These are phyloP conservation scores for Areca catechu DNA, from an alignment of 176 grass and related monocot species.

Conservation along the genomic window DNA sequence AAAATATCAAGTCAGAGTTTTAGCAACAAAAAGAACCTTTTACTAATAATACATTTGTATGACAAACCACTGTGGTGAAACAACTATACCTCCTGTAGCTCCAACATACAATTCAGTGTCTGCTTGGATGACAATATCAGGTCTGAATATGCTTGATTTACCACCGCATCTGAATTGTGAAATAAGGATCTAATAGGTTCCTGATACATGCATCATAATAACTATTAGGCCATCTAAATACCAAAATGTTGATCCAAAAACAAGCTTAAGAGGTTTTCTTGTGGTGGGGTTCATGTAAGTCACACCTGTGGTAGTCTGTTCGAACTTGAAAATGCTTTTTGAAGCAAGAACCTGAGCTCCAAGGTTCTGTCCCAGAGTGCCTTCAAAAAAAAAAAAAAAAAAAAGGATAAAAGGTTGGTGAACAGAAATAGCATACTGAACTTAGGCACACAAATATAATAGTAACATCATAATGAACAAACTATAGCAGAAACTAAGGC, in stretches of 20 bases:
- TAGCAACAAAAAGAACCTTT: too few species aligned
- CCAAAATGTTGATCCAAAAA: too few species aligned
- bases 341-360: slow-evolving; percentile 77
- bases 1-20: neutral
- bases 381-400: slow-evolving; percentile 30
- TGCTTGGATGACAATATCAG: slow-evolving; percentile 51
- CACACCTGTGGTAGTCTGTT: slow-evolving; percentile 84
- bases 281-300: neutral
- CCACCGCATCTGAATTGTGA: slow-evolving; percentile 39
- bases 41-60: too few species aligned
- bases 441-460: neutral
- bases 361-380: slow-evolving; percentile 76
- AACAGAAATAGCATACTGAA: neutral
- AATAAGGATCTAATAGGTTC: slow-evolving; percentile 57
- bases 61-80: neutral
- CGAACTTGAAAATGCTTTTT: slow-evolving; percentile 74
- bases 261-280: neutral
- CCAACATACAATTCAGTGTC: slow-evolving; percentile 51
- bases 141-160: slow-evolving; percentile 59
- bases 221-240: too few species aligned
- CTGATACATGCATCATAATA: slow-evolving; percentile 14
- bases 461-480: too few species aligned
- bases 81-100: slow-evolving; percentile 71
- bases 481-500: too few species aligned
- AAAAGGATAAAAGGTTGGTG: neutral